Conservation (phyloP, 148 eudicot genomes). For the Vaccinium vitisidaea region DNA sequence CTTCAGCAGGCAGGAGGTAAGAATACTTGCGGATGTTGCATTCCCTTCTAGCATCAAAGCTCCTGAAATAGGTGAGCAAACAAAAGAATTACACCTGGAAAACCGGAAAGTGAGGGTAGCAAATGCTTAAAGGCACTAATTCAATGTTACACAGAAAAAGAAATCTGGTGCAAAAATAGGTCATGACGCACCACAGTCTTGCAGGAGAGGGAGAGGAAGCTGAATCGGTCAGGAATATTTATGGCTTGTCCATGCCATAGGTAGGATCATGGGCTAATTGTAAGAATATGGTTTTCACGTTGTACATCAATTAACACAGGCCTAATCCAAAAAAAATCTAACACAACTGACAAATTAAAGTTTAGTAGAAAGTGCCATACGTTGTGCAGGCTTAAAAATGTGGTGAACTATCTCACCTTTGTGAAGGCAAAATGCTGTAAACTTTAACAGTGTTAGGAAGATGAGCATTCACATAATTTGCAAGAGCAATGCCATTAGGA, state of each 20-base stretch:
- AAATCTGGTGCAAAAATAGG: not conserved
- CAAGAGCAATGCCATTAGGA: slow-evolving; percentile 74
- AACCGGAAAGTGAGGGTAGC: not conserved
- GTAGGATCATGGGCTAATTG: not conserved
- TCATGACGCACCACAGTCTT: not conserved
- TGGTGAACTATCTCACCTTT: slow-evolving; percentile 36
- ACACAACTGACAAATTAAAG: not conserved
- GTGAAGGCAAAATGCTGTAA: slow-evolving; percentile 83
- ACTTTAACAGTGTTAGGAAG: slow-evolving; percentile 75
- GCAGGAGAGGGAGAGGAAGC: not conserved
- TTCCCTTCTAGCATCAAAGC: slow-evolving; percentile 85
- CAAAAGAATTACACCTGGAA: slow-evolving; percentile 2
- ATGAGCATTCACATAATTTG: slow-evolving; percentile 58
- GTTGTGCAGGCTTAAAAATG: not conserved
- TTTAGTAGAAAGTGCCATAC: not conserved
- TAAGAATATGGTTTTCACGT: not conserved
- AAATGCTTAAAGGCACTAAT: not conserved
- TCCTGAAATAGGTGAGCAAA: slow-evolving; percentile 37
- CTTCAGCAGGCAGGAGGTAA: slow-evolving; percentile 81
- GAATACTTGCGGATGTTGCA: slow-evolving; percentile 77
- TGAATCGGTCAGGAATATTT: not conserved
- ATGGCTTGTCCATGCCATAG: not conserved
- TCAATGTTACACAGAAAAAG: not conserved
- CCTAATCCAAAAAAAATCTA: not conserved
- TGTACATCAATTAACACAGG: not conserved